Percentiles rank a stretch among this genome's conserved stretches.
Conservation (phyloP, 805 yeast genomes). For the Wickerhamiella alocasiicola region DNA sequence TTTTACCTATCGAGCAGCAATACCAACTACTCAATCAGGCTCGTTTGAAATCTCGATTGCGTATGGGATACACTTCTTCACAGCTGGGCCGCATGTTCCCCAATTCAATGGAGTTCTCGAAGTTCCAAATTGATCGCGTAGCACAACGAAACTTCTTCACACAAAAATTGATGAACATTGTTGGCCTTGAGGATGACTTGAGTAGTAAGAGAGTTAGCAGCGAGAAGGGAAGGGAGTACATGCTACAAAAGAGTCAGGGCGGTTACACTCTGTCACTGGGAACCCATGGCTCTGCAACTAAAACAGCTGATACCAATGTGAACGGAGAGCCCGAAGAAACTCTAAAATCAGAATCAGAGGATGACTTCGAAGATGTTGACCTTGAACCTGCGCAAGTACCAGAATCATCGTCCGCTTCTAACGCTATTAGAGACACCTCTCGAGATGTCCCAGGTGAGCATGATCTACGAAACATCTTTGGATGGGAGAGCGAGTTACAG, state of each 20-base stretch:
- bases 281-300: slow-evolving; percentile 32
- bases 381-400: slow-evolving; percentile 21
- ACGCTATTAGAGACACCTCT: too few relatives aligned
- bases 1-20: slow-evolving; percentile 73
- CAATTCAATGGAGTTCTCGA: slow-evolving; percentile 76
- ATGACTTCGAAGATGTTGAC: slow-evolving; percentile 64
- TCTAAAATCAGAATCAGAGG: slow-evolving; percentile 36
- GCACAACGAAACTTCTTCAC: slow-evolving; percentile 83
- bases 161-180: slow-evolving; percentile 68
- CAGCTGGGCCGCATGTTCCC: slow-evolving; percentile 76
- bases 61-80: slow-evolving; percentile 92
- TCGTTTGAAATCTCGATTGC: slow-evolving; percentile 68
- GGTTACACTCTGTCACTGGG: slow-evolving; percentile 71
- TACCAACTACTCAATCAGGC: slow-evolving; percentile 78
- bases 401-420: neutral
- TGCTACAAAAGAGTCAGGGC: slow-evolving; percentile 58
- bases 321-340: slow-evolving; percentile 25
- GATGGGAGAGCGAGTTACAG: slow-evolving; percentile 21
- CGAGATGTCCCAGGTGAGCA: too few relatives aligned
- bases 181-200: slow-evolving; percentile 53
- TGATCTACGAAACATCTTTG: slow-evolving; percentile 15
- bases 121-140: slow-evolving; percentile 86
- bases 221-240: slow-evolving; percentile 64
- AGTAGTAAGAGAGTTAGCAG: slow-evolving; percentile 57
- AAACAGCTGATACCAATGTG: neutral